Conservation (phyloP, 805 yeast genomes). For the Cyberlindnera suaveolens region DNA sequence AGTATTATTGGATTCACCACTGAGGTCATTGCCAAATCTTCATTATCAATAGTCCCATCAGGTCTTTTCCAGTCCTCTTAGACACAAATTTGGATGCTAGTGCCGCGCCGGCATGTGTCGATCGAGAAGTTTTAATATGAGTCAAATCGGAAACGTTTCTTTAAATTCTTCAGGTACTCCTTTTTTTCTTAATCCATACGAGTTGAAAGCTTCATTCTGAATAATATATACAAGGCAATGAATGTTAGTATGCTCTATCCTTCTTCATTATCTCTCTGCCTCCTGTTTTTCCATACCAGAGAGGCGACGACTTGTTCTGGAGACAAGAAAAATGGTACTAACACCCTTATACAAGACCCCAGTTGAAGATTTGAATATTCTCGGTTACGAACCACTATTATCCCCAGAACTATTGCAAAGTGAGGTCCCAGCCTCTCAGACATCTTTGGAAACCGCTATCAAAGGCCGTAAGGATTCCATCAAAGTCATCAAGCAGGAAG, state of each 20-base stretch:
- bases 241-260: too few species aligned
- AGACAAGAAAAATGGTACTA: neutral
- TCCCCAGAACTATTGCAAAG: slow-evolving; percentile 88
- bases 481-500: slow-evolving; percentile 63
- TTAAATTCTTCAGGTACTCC: neutral
- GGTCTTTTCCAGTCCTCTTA: neutral
- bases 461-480: slow-evolving; percentile 76
- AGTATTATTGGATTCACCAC: too few species aligned
- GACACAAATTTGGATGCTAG: neutral
- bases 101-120: neutral
- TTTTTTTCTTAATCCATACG: neutral
- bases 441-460: slow-evolving; percentile 56
- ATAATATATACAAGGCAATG: too few species aligned
- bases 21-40: too few species aligned
- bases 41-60: neutral
- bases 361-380: slow-evolving; percentile 68
- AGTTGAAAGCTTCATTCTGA: too few species aligned
- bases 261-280: too few species aligned
- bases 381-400: slow-evolving; percentile 89
- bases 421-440: slow-evolving; percentile 64
- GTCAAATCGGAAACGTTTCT: neutral
- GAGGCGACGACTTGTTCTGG: too few species aligned
- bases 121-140: too few species aligned
- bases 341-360: slow-evolving; percentile 21
- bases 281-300: too few species aligned